Evolutionary conservation across 2,329 filamentous ascomycete species (phyloP).

Genomic region (Nothopassalora personata): DNA sequence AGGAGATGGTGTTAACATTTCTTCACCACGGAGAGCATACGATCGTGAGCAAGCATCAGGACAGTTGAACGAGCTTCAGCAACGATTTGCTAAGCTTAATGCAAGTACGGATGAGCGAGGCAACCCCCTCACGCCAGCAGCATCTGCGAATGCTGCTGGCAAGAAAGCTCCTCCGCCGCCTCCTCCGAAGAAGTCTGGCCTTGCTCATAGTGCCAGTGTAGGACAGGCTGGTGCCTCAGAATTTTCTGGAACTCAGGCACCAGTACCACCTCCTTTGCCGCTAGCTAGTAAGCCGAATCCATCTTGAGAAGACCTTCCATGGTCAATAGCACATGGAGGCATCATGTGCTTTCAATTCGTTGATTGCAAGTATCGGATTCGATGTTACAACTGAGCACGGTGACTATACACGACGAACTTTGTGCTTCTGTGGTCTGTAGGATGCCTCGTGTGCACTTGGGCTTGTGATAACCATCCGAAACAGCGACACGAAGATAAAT

Average conservation of each 20-base stretch:
- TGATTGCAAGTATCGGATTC: too few species aligned
- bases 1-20: conserved; percentile 18
- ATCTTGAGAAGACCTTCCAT: conserved; percentile 4
- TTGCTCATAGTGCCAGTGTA: conserved; percentile 38
- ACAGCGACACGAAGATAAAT: too few species aligned
- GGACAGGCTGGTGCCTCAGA: conserved; percentile 20
- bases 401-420: too few species aligned
- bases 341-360: too few species aligned
- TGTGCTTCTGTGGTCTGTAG: too few species aligned
- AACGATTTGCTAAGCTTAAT: conserved; percentile 54
- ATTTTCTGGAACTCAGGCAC: conserved; percentile 6
- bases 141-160: conserved; percentile 27
- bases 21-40: conserved; percentile 14
- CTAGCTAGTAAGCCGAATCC: conserved; percentile 52
- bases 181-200: conserved; percentile 50
- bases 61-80: conserved; percentile 63
- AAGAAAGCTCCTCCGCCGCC: conserved; percentile 54
- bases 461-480: too few species aligned
- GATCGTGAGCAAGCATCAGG: conserved; percentile 26
- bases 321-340: too few species aligned
- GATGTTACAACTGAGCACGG: too few species aligned
- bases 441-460: too few species aligned
- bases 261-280: conserved; percentile 52
- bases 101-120: conserved; percentile 26
- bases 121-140: conserved; percentile 9